Base-by-base conservation (phyloP, 2,329 filamentous ascomycete genomes). In the Sclerotinia glacialis region DNA sequence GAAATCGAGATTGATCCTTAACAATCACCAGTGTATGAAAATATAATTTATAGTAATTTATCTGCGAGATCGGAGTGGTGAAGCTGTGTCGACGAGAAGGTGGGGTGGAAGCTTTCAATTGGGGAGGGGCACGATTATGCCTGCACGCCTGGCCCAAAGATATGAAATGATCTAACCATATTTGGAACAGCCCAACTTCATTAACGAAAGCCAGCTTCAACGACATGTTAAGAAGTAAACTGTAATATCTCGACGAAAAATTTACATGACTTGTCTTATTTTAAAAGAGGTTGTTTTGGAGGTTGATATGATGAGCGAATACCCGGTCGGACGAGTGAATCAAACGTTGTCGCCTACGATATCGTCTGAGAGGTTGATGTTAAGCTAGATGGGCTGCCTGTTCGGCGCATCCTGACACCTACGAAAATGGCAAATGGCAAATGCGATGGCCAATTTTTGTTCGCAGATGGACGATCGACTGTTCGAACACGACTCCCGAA, bases 221-320 rank as follows among this genome's bases (percentile, higher is more conserved):
- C 74, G 73, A 73, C 74, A 75, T 69, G 60, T 68, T 69, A 73
- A 72, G 31, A 68, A 67, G 28, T 49, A 47, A 54, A 46, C 69
- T 65, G 21, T 50, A 14, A 68, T 59, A 70, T 63, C 68, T 72
- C 65, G 42, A 69, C 67, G 64, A 73, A 72, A 62, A 66, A 58
- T 40, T 26, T 16, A 40, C 12, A 47, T 16, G 8, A 34, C 37
- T 64, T 9, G 61, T 58, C 59, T 46, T 52, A 7, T 6, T 21
- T 47, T 12, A 23, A 6, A 26, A 42, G 23, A 42, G 23, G 26
- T 9, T 42, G 66, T 31, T 47, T 31, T 12, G 18, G 16, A 5
- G 47, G 3, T 26, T 42, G 52, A 69, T 66, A 67, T 53, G 1
- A 70, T 63, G 65, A 23, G 52, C 8, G 40, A 71, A 70, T 72